phyloP scores from a whole-genome alignment of 2,329 filamentous ascomycete species.

The Fusarium citri region DNA sequence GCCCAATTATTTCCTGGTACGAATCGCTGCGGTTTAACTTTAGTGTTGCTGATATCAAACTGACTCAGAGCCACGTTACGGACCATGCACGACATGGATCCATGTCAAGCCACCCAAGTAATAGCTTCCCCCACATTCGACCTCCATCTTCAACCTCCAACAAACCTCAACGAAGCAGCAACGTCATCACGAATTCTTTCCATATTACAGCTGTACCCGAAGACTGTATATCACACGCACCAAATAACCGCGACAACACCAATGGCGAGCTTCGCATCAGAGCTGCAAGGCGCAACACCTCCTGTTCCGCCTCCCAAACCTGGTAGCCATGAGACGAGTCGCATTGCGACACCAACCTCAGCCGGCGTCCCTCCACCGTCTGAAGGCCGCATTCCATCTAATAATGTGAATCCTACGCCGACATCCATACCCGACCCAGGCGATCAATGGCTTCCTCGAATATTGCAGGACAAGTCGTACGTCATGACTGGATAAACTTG shows the following conservation, averaged over 20 bases:
- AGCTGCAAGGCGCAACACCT: conserved; percentile 56
- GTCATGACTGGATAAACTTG: conserved; percentile 46
- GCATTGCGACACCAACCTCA: conserved; percentile 71
- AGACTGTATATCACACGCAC: background rate
- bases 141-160: conserved; percentile 15
- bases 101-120: background rate
- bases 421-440: conserved; percentile 66
- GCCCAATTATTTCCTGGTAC: background rate
- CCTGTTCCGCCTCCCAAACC: conserved; percentile 80
- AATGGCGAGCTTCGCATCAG: conserved; percentile 49
- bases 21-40: background rate
- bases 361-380: conserved; percentile 59
- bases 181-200: background rate
- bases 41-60: background rate
- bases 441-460: conserved; percentile 81
- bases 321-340: conserved; percentile 74
- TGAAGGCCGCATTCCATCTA: conserved; percentile 43
- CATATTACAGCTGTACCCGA: background rate
- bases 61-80: conserved; percentile 13
- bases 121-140: conserved; percentile 25
- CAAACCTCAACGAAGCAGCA: background rate
- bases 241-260: background rate
- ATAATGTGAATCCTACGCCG: conserved; percentile 43
- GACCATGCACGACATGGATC: background rate
- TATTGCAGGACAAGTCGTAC: conserved; percentile 85